Evolutionary conservation across 169 alveolate genomes (phyloP).

Genomic region (Plasmodium sp.): DNA sequence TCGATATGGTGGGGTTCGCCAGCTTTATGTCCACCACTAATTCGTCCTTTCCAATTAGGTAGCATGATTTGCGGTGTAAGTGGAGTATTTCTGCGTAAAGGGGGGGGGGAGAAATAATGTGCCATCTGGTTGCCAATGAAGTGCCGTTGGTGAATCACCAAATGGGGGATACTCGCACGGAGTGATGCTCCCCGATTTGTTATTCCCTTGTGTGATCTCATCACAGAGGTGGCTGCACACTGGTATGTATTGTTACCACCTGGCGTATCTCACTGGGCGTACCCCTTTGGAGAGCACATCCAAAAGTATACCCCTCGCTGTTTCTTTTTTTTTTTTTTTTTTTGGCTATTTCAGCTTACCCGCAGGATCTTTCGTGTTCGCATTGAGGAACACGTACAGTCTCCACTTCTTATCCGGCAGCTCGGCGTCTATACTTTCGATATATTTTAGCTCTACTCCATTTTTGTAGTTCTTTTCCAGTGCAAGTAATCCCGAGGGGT

Average conservation of each 20-base stretch:
- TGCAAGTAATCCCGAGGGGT: conserved; percentile 92
- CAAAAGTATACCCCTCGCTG: neutral
- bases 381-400: conserved; percentile 82
- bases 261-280: neutral
- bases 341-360: neutral
- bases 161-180: neutral
- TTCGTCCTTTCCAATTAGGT: conserved; percentile 94
- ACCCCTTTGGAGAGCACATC: neutral
- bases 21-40: conserved; percentile 92
- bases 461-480: conserved; percentile 82
- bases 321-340: neutral
- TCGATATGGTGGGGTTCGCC: conserved; percentile 90
- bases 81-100: conserved; percentile 80
- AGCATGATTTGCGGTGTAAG: conserved; percentile 82
- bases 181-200: neutral
- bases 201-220: neutral
- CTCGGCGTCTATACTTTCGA: conserved; percentile 87
- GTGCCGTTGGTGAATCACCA: neutral
- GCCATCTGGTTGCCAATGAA: neutral
- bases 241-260: neutral
- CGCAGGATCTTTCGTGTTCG: conserved; percentile 25
- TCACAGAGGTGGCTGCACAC: neutral
- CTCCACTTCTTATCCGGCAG: conserved; percentile 88
- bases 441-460: conserved; percentile 86
- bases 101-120: neutral